Evolutionary conservation across 192 early-diverging fungal species (phyloP).

Genomic region (Backusella westeae): DNA sequence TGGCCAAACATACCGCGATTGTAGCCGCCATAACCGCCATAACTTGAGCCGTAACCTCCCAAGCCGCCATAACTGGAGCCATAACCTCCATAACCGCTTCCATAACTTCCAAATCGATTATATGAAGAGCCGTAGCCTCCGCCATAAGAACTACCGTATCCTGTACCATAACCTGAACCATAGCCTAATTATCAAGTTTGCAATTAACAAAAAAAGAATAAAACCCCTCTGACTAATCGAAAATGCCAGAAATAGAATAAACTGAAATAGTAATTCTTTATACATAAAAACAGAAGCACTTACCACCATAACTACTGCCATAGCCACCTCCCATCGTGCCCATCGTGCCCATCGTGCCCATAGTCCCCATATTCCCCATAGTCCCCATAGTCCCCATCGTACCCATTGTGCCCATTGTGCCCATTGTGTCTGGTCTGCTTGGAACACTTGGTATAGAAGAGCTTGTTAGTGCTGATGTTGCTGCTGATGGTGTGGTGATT

Average conservation of each 20-base stretch:
- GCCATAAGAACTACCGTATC: constrained; percentile 42
- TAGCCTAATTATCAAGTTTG: neutral
- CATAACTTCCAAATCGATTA: constrained; percentile 37
- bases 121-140: constrained; percentile 35
- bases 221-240: neutral
- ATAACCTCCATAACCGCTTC: constrained; percentile 32
- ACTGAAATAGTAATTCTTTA: neutral
- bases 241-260: constrained; percentile 3
- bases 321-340: neutral
- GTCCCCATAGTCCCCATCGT: neutral
- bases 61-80: constrained; percentile 38
- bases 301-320: neutral
- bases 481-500: neutral
- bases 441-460: constrained; percentile 40
- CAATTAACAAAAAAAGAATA: neutral
- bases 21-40: constrained; percentile 43
- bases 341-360: neutral
- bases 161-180: constrained; percentile 41
- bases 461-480: neutral
- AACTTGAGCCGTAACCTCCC: constrained; percentile 52
- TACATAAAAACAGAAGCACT: neutral
- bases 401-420: neutral
- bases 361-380: neutral
- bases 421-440: constrained; percentile 31
- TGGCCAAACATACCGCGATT: constrained; percentile 10